Base-by-base conservation (phyloP, 2,329 filamentous ascomycete species). In the Geosmithia putterillii region DNA sequence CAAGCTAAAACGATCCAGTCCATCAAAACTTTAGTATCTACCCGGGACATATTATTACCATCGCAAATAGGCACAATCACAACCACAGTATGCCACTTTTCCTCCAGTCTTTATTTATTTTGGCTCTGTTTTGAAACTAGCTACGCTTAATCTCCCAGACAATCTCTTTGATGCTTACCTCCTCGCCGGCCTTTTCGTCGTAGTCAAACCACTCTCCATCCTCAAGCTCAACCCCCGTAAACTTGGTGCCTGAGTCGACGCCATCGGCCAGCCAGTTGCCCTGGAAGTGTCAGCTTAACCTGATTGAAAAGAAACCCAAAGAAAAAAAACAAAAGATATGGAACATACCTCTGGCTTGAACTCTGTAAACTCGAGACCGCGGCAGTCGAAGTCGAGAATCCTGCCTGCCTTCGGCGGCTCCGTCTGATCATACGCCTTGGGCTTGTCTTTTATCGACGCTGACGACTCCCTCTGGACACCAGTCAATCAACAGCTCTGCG, bases 161-260 rank as follows among this genome's bases (percentile, higher is more conserved):
- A 44, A 95, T 62, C 23, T 92, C 86, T 59, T 87, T 90, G 59
- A 95, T 88, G 61, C 86, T 92, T 40, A 95, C 89, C 62, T 96
- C 89, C 41, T 94, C 86, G 1, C 82, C 74, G 1, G 86, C 75
- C 69, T 96, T 95, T 65, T 96, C 89, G 52, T 96, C 89, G 55
- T 96, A 98, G 54, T 96, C 90, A 62, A 84, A 98, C 92, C 92
- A 98, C 54, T 98, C 92, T 21, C 86, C 90, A 22, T 98, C 92
- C 0, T 70, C 69, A 44, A 98, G 65, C 52, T 96, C 89, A 43
- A 96, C 84, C 5, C 66, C 78, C 0, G 77, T 71, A 56, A 98
- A 98, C 54, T 86, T 85, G 36, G 85, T 92, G 9, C 71, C 73
- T 0, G 87, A 88, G 17, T 95, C 89, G 15, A 74, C 47, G 3